Conservation (phyloP, 768 basidiomycete species). For the Tephrocybe sp. region DNA sequence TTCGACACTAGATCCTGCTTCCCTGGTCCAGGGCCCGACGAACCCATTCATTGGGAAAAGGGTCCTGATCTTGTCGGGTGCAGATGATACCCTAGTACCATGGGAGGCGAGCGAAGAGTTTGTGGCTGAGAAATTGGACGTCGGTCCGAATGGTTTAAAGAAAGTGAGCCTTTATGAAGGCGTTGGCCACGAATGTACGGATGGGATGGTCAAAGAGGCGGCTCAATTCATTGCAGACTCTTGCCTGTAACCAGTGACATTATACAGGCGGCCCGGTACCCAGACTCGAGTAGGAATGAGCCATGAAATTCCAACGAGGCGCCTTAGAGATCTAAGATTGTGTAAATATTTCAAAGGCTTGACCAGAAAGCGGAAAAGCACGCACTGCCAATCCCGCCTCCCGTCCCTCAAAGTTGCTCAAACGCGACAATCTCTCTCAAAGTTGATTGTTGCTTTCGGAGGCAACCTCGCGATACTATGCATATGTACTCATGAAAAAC, state of each 20-base stretch:
- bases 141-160: conserved; percentile 53
- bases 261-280: too few relatives aligned
- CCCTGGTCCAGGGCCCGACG: conserved; percentile 28
- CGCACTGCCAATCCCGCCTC: too few relatives aligned
- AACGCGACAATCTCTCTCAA: too few relatives aligned
- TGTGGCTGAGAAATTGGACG: conserved; percentile 47
- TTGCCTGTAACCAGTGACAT: conserved; percentile 14
- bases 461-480: too few relatives aligned
- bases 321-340: too few relatives aligned
- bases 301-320: too few relatives aligned
- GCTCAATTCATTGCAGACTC: conserved; percentile 30
- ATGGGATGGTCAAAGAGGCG: conserved; percentile 53
- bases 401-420: too few relatives aligned
- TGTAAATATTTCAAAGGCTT: too few relatives aligned
- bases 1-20: conserved; percentile 45
- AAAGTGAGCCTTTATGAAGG: conserved; percentile 50
- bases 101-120: conserved; percentile 55
- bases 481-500: too few relatives aligned
- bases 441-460: too few relatives aligned
- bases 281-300: too few relatives aligned
- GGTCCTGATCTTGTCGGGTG: conserved; percentile 70
- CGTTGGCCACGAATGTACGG: conserved; percentile 62
- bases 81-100: conserved; percentile 63
- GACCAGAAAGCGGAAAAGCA: too few relatives aligned
- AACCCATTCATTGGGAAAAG: conserved; percentile 73